Percentiles rank a stretch among this genome's conserved stretches.
phyloP scores from a whole-genome alignment of 1,139 yeast genomes.

The Geotrichum europaeum region DNA sequence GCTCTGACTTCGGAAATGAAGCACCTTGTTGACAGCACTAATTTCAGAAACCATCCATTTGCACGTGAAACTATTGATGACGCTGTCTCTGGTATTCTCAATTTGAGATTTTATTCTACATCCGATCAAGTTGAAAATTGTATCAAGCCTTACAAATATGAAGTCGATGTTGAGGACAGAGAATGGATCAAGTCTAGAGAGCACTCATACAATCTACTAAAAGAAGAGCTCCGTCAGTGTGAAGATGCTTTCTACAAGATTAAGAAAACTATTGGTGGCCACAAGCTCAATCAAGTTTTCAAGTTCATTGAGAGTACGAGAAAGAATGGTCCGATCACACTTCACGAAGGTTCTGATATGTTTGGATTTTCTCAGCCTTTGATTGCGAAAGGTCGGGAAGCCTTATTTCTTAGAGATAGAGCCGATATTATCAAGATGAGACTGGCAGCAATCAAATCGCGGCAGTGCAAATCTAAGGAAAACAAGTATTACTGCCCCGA shows the following conservation, averaged over 20 bases:
- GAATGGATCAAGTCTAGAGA: slow-evolving; percentile 86
- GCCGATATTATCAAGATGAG: slow-evolving; percentile 67
- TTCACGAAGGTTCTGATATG: slow-evolving; percentile 58
- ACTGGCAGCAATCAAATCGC: slow-evolving; percentile 65
- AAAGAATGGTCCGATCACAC: slow-evolving; percentile 63
- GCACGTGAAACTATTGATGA: slow-evolving; percentile 77
- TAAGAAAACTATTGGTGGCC: slow-evolving; percentile 69
- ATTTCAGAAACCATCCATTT: slow-evolving; percentile 74
- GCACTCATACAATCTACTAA: slow-evolving; percentile 63
- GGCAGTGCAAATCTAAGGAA: slow-evolving; percentile 69
- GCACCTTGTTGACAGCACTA: slow-evolving; percentile 64
- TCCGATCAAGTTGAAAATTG: slow-evolving; percentile 98
- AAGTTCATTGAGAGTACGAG: slow-evolving; percentile 54
- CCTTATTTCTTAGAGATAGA: slow-evolving; percentile 74
- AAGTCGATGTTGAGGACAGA: slow-evolving; percentile 89
- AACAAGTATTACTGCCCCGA: slow-evolving; percentile 93
- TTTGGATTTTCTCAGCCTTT: slow-evolving; percentile 71
- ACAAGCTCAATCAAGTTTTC: slow-evolving; percentile 77
- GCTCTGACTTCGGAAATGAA: slow-evolving; percentile 74
- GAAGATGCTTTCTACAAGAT: slow-evolving; percentile 57
- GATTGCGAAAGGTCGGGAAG: slow-evolving; percentile 69
- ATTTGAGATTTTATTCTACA: slow-evolving; percentile 76
- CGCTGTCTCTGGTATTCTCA: slow-evolving; percentile 75
- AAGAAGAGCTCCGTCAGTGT: slow-evolving; percentile 84
- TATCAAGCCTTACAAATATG: slow-evolving; percentile 95